Evolutionary conservation across 371 early-diverging fungal species (phyloP), one percentile per base, ranked within the genome.

Genomic region (Rhizopus microsporus): DNA sequence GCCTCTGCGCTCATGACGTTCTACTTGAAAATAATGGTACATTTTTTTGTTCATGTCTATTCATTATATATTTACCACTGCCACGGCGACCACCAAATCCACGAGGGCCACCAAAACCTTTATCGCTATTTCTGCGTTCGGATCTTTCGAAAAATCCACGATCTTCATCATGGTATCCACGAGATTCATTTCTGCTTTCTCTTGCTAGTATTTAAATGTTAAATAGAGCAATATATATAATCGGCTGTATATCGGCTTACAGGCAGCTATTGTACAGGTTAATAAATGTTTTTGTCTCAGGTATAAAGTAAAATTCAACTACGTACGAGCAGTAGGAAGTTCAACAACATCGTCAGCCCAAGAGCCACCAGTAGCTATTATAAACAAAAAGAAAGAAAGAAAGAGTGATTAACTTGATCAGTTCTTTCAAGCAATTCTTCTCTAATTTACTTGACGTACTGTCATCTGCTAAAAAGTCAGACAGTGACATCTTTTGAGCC

Each of bases 281-380:
- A 17, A 54, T 38, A 30, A 43, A 38, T 39, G 10, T 15, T 43
- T 43, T 43, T 8, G 1, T 43, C 2, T 43, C 7, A 3, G 7
- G 10, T 6, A n/a, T 43, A 15, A 5, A 10, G 6, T 37, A 37
- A 10, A 37, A 2, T 23, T 23, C 2, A 5, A 37, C 10, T 15
- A 43, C 90, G 73, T 84, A 93, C 93, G 94, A 61, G 91, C 95
- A 75, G 92, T 82, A 42, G 96, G 96, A 56, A 95, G 84, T 59
- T 86, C 91, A 31, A 80, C 73, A 72, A 91, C 88, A 72, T 96
- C 94, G 82, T 96, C 96, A 62, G 95, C 94, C 95, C 95, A 96
- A 49, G 90, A 56, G 46, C 60, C 61, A 57, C 82, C 83, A 38
- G 76, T 72, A 59, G 82, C 85, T 82, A 68, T 60, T 42, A 13